Evolutionary conservation across 495 filamentous ascomycete species (phyloP), one percentile per base, ranked within the genome.

Genomic region (Amorphotheca resinae): DNA sequence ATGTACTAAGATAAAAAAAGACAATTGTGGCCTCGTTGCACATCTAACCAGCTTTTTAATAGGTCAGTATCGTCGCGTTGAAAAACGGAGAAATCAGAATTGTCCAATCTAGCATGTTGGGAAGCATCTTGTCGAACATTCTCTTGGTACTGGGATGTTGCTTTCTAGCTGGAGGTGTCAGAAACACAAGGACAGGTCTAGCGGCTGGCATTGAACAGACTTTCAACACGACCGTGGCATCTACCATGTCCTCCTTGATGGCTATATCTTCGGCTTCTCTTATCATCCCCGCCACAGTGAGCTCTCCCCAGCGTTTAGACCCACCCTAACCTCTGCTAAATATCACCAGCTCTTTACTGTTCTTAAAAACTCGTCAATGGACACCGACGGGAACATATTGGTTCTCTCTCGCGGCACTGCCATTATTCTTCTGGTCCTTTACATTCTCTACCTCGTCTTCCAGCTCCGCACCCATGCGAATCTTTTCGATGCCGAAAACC

Each of bases 21-120:
- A 28, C 25, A 5, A 28, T 28, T 28, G 11, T 28, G 41, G 32
- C n/a, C 25, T 28, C 4, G 26, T 15, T 33, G 22, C 22, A 6
- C 26, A 12, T 30, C 6, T n/a, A 8, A 34, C 32, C 16, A n/a
- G 20, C 50, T 53, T 39, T 40, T 50, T 50, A 15, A 2, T 57
- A 94, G 87, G 87, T 96, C 59, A 93, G 87, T 63, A 84, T 98
- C 46, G 80, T 98, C 42, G 91, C 91, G 5, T 68, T 98, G 41
- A 77, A 70, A 45, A 45, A 89, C 47, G 77, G 78, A 26, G 78
- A 98, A 63, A 88, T 95, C 55, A 79, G 93, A 48, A 87, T 98
- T 41, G 91, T 96, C 3, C 93, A 98, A 64, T 80, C 91, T 28
- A 93, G 86, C 55, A 98, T 98, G 91, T 79, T 98, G 15, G 91